Evolutionary conservation across 148 eudicot genomes (phyloP).

Genomic region (Pharnaceum exiguum): DNA sequence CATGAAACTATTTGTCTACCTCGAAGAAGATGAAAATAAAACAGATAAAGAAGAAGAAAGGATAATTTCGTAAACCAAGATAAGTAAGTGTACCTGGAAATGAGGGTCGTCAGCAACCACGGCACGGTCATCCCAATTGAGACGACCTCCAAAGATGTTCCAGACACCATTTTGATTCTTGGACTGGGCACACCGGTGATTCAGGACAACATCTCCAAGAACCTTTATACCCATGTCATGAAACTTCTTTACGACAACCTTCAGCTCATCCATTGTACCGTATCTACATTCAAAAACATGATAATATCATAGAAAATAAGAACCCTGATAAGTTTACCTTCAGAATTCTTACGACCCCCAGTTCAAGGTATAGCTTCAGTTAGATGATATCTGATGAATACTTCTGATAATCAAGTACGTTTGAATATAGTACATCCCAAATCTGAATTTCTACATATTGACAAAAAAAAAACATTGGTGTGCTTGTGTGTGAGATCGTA

Average conservation of each 20-base stretch:
- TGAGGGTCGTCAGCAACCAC: constrained; percentile 98
- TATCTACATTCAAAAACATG: constrained; percentile 48
- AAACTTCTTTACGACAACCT: constrained; percentile 57
- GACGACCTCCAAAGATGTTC: constrained; percentile 95
- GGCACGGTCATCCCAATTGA: constrained; percentile 99
- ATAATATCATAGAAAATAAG: constrained; percentile 2
- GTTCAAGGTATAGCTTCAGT: too few species aligned
- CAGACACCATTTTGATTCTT: constrained; percentile 86
- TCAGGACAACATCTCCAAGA: constrained; percentile 93
- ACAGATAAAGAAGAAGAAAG: too few species aligned
- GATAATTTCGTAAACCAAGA: constrained; percentile 3
- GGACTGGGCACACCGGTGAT: constrained; percentile 86
- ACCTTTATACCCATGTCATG: constrained; percentile 77
- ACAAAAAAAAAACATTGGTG: too few species aligned
- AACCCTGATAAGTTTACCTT: background rate
- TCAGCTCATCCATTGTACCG: constrained; percentile 77
- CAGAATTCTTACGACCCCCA: background rate
- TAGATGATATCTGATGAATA: too few species aligned
- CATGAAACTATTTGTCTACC: too few species aligned
- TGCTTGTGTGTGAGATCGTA: too few species aligned
- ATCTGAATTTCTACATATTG: too few species aligned
- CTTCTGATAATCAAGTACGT: too few species aligned
- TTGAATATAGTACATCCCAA: too few species aligned
- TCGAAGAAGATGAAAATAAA: too few species aligned
- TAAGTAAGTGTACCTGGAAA: constrained; percentile 63